Base-by-base conservation (phyloP, 2,329 filamentous ascomycete genomes). In the Trichoderma atroviride region DNA sequence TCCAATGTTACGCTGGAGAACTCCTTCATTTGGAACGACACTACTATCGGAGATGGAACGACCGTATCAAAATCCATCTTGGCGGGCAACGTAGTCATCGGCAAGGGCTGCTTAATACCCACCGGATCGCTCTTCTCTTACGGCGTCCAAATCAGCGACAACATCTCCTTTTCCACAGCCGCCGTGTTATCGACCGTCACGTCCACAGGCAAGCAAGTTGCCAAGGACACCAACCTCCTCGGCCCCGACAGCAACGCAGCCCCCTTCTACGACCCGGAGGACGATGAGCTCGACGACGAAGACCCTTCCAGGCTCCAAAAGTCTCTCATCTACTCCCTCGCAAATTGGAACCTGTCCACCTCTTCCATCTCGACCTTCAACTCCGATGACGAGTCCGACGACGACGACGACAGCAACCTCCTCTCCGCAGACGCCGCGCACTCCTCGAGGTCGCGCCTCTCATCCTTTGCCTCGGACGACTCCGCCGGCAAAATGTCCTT, bases 21-120 rank as follows among this genome's bases (percentile, higher is more conserved):
- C 73, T 91, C 92, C 27, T 95, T 93, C 74, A 88, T 99, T 72
- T 98, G 95, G 94, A 93, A 97, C 74, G 88, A 94, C 74, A 89
- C 89, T 0, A 87, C 86, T 5, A 88, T 99, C 73, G 91, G 89
- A 1, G 93, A 97, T 76, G 90, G 89, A 24, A 85, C 91, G 19
- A 86, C 86, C 29, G 83, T 99, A 59, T 85, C 86, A 10, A 87
- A 89, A 72, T 90, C 93, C 1, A 88, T 99, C 53, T 83, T 99
- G 66, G 96, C 92, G 5, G 89, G 90, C 74, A 87, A 88, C 58
- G 91, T 86, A 22, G 82, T 86, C 1, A 81, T 99, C 68, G 94
- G 94, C 27, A 90, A 89, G 74, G 86, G 87, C 66, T 92, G 90
- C 75, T 87, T 79, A 7, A 82, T 98, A 70, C 86, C 89, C 40